These are phyloP conservation scores for Linanthus parryae DNA, from an alignment of 148 eudicot species.

Conservation along the genomic window DNA sequence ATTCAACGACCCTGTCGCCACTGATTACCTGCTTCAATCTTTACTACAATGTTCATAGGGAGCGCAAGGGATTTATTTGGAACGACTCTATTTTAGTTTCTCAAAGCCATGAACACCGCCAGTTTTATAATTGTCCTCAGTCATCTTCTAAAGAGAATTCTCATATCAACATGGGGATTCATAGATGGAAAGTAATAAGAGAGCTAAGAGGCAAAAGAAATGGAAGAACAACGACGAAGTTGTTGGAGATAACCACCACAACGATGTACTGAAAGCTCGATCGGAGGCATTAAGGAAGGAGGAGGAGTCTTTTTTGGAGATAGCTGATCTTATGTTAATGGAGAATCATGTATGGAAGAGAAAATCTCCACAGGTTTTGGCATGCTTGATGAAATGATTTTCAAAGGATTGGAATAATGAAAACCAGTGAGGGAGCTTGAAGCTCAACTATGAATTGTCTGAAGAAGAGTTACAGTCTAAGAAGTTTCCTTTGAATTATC, in stretches of 20 bases:
- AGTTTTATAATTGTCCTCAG: no score
- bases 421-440: no score
- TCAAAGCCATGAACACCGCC: no score
- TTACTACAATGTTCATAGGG: slow-evolving; percentile 29
- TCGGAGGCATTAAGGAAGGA: slow-evolving; percentile 44
- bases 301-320: slow-evolving; percentile 38
- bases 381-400: no score
- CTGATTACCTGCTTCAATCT: slow-evolving; percentile 40
- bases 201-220: no score
- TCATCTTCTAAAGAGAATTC: not conserved
- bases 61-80: slow-evolving; percentile 34
- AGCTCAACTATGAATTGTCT: no score
- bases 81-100: not conserved
- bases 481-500: no score
- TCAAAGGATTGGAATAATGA: no score
- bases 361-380: no score
- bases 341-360: no score
- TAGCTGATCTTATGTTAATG: slow-evolving; percentile 36
- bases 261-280: slow-evolving; percentile 33
- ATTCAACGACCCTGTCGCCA: slow-evolving; percentile 54
- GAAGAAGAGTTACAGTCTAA: no score
- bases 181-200: not conserved
- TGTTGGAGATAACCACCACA: no score
- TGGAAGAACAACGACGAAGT: not conserved
- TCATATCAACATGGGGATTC: not conserved